Base-by-base conservation (phyloP, 257 asterid genomes). In the Przewalskia tangutica region DNA sequence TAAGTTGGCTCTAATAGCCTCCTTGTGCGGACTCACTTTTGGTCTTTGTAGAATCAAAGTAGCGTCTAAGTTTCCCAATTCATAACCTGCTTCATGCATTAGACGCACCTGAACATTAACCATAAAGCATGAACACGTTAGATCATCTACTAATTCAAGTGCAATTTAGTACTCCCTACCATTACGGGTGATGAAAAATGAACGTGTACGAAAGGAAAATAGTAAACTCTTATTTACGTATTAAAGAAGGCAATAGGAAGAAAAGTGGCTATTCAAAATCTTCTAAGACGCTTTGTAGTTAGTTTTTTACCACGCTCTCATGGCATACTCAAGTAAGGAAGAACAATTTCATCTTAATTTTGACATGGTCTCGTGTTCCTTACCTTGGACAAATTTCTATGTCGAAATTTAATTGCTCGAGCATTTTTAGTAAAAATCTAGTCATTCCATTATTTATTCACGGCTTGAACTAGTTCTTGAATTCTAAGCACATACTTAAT, bases 31-130 rank as follows among this genome's bases (percentile, higher is more conserved):
- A 85, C 99, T 95, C 64, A 95, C 36, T 83, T 95, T 95, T 54
- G 99, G 99, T 84, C 94, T 89, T 85, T 95, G 97, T 81, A 95
- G 92, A 83, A 95, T 95, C 92, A 95, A 88, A 55, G 98, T 95
- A 18, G 99, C 92, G 44, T 95, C 98, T 64, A 95, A 79, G 76
- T 95, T 95, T 40, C 98, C 98, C 3, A 94, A 91, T 81, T 95
- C 97, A 82, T 95, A 95, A 50, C 98, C 97, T 0, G 97, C 94
- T 86, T 92, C 97, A 13, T 93, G 92, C 99, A 95, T 95, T 81
- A 95, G 90, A 83, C 97, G 92, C 79, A 95, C 98, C 99, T 95
- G 90, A 80, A 85, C 42, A 46, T 38, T 32, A 53, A 42, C 60
- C 71, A 81, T 32, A 76, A 67, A 58, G 77, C 32, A 60, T 50